Conservation (phyloP, 768 basidiomycete genomes). For the Terana coerulea region DNA sequence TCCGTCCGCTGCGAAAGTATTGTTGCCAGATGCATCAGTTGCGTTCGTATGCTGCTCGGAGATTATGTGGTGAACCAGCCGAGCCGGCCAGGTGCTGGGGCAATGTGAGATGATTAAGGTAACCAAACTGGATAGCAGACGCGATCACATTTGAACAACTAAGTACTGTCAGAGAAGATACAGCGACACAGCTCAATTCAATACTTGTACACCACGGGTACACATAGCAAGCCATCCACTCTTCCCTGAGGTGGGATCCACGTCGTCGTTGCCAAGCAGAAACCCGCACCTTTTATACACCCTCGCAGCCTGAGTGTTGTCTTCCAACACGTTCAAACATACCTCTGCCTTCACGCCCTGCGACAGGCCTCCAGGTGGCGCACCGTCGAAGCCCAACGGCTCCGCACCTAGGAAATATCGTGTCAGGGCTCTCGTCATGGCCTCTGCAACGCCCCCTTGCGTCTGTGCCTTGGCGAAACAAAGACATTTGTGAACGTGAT, state of each 20-base stretch:
- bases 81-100: too few species aligned
- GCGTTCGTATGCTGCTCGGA: too few species aligned
- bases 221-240: constrained; percentile 1
- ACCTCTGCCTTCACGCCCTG: constrained; percentile 12
- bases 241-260: constrained; percentile 1
- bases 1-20: too few species aligned
- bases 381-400: constrained; percentile 2
- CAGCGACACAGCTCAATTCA: too few species aligned
- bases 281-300: constrained; percentile 9
- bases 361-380: not conserved
- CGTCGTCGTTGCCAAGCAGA: not conserved
- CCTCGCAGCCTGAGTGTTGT: not conserved
- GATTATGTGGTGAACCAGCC: too few species aligned
- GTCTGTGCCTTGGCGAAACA: constrained; percentile 10
- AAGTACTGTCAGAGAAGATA: too few species aligned
- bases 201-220: not conserved
- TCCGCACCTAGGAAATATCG: constrained; percentile 17
- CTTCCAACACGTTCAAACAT: constrained; percentile 5
- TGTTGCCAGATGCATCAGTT: too few species aligned
- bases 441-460: constrained; percentile 17
- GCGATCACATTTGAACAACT: too few species aligned
- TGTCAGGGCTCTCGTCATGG: constrained; percentile 14
- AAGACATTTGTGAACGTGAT: constrained; percentile 17
- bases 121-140: too few species aligned
- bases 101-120: too few species aligned